These are phyloP conservation scores for Fusarium piperis DNA, from an alignment of 2,329 filamentous ascomycete species.

Conservation along the genomic window DNA sequence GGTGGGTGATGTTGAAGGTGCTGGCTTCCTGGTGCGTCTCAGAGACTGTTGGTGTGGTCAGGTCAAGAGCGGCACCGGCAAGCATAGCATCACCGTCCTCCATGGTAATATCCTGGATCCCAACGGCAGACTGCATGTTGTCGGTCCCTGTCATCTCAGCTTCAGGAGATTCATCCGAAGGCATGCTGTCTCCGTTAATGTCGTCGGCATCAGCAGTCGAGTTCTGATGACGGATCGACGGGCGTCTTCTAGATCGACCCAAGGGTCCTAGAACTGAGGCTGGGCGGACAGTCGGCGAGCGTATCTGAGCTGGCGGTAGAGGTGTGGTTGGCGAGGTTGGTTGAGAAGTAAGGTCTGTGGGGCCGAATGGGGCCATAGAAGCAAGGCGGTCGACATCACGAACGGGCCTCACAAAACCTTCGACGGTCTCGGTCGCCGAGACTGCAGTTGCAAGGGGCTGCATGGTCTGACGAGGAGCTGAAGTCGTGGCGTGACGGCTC, in stretches of 20 bases:
- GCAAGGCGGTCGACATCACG: slow-evolving; percentile 84
- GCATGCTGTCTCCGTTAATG: slow-evolving; percentile 82
- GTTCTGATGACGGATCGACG: slow-evolving; percentile 88
- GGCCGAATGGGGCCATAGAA: slow-evolving; percentile 78
- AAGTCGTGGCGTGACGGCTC: slow-evolving; percentile 58
- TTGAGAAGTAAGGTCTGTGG: slow-evolving; percentile 80
- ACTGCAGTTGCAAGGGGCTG: slow-evolving; percentile 75
- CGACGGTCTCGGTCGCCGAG: slow-evolving; percentile 73
- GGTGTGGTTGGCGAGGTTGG: slow-evolving; percentile 92
- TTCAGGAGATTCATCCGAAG: slow-evolving; percentile 80
- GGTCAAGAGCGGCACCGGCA: slow-evolving; percentile 76
- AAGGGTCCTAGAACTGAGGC: slow-evolving; percentile 63
- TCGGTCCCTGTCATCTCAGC: slow-evolving; percentile 82
- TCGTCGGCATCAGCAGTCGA: slow-evolving; percentile 93
- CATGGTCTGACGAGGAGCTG: slow-evolving; percentile 56
- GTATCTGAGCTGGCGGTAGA: slow-evolving; percentile 70
- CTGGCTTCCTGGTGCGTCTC: slow-evolving; percentile 84
- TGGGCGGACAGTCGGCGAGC: slow-evolving; percentile 64
- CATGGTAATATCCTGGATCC: slow-evolving; percentile 83
- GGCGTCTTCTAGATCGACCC: slow-evolving; percentile 72
- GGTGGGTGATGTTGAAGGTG: slow-evolving; percentile 93
- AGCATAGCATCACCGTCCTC: slow-evolving; percentile 84
- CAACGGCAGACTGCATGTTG: slow-evolving; percentile 83
- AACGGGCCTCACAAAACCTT: slow-evolving; percentile 82
- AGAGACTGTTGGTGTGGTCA: slow-evolving; percentile 81